Conservation (phyloP, 1,284 basidiomycete species). For the Marasmius fiardii region DNA sequence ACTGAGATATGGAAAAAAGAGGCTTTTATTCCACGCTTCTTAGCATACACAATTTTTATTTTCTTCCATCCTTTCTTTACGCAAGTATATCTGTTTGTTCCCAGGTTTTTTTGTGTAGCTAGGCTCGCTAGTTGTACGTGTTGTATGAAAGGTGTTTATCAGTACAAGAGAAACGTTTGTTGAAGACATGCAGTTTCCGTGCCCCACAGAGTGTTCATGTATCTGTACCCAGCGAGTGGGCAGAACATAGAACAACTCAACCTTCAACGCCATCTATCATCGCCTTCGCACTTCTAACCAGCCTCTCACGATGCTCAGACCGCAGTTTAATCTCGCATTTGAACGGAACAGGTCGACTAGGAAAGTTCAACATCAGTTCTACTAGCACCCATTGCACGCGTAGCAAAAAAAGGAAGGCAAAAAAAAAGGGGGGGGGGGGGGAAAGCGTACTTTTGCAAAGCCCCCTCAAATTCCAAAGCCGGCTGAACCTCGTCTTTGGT, state of each 20-base stretch:
- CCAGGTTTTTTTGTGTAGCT: no score
- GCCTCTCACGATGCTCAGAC: neutral
- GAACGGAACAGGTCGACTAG: slow-evolving; percentile 6
- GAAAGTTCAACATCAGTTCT: no score
- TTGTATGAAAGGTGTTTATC: no score
- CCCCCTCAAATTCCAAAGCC: neutral
- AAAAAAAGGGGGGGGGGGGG: neutral
- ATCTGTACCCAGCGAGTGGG: no score
- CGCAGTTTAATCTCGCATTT: neutral
- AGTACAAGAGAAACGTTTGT: no score
- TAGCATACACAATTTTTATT: neutral
- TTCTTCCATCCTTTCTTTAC: neutral
- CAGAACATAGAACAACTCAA: neutral
- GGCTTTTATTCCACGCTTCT: neutral
- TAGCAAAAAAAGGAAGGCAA: neutral
- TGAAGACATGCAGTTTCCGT: no score
- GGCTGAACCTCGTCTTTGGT: slow-evolving; percentile 4
- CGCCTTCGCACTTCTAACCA: neutral
- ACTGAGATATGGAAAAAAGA: neutral
- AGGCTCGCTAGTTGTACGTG: no score
- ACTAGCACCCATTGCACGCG: no score
- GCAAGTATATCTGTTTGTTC: no score
- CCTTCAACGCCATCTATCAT: neutral
- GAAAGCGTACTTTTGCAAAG: neutral
- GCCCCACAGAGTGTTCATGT: no score